Conservation (phyloP, 2,329 filamentous ascomycete genomes). For the Chaetomiaceae sp. region DNA sequence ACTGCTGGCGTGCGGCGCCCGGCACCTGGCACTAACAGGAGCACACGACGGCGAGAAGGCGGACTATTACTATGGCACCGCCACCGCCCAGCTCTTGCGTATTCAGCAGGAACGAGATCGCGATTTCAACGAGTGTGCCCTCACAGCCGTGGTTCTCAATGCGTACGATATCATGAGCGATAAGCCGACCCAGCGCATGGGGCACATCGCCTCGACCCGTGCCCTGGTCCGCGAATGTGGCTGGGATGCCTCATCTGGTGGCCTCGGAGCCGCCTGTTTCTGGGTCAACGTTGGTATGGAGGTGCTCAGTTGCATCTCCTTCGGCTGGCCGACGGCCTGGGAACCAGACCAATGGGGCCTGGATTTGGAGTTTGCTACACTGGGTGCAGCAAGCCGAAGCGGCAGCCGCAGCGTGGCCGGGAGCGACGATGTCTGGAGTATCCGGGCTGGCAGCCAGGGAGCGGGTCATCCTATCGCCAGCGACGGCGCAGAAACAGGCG, state of each 20-base stretch:
- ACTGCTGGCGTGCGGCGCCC: constrained; percentile 81
- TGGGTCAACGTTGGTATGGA: constrained; percentile 93
- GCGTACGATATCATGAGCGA: constrained; percentile 93
- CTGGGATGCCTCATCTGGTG: constrained; percentile 75
- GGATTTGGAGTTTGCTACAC: constrained; percentile 62
- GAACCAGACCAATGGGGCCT: constrained; percentile 87
- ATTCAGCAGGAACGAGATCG: constrained; percentile 79
- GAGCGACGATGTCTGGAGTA: constrained; percentile 3
- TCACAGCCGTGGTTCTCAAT: constrained; percentile 81
- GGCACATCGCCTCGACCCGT: constrained; percentile 79
- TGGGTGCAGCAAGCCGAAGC: constrained; percentile 16
- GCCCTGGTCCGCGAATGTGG: constrained; percentile 84
- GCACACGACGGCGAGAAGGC: constrained; percentile 72
- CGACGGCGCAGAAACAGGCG: constrained; percentile 43
- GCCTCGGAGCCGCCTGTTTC: constrained; percentile 83
- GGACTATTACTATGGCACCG: constrained; percentile 77
- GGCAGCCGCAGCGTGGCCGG: constrained; percentile 18
- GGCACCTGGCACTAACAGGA: constrained; percentile 71
- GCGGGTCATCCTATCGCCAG: constrained; percentile 37
- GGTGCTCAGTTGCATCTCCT: constrained; percentile 79
- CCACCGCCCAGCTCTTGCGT: constrained; percentile 71
- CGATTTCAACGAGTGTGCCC: constrained; percentile 78
- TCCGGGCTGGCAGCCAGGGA: constrained; percentile 10
- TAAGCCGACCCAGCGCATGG: constrained; percentile 73
- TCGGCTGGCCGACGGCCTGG: constrained; percentile 84